Evolutionary conservation across 2,329 filamentous ascomycete genomes (phyloP), one percentile per base, ranked within the genome.

Genomic region (Hypoxylon rubiginosum): DNA sequence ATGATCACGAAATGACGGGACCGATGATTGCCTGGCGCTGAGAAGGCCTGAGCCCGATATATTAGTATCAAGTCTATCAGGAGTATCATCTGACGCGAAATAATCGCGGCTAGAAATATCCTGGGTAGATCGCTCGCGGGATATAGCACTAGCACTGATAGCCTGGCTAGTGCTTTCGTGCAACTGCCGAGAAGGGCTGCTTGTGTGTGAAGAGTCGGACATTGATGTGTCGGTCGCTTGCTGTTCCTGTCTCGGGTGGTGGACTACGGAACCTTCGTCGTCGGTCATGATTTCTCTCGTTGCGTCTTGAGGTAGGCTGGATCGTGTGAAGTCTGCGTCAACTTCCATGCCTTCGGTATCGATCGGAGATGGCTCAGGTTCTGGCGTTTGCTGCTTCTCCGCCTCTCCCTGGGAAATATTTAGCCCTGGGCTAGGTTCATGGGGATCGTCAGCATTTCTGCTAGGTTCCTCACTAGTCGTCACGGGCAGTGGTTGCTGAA

Each of bases 401-500:
- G 7, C 21, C 41, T 21, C 43, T 11, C 17, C 24, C 36, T 54
- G 39, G 15, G n/a, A n/a, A 13, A n/a, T 45, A 26, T 6, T 15
- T 24, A 28, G 36, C 11, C 15, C 13, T 15, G 48, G 19, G 6
- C 49, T 49, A 17, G 17, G 26, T 30, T 58, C 11, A 19, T 36
- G 6, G 13, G 36, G 43, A 9, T 50, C 21, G 52, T 36, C 34
- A 24, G 13, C 43, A n/a, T 46, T 55, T 19, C 34, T 28, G 10
- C 56, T 41, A 24, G 45, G 54, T 11, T 57, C 19, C 7, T 65
- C 62, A 32, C 34, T 17, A 28, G 45, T 49, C 8, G 45, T 51
- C 1, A 66, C 66, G 7, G 72, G 63, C 3, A 76, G 34, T n/a
- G 77, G 79, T 65, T 81, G 77, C 59, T 83, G 85, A 15, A 93